Evolutionary conservation across 2,329 filamentous ascomycete genomes (phyloP).

Genomic region (Harringtonia lauricola): DNA sequence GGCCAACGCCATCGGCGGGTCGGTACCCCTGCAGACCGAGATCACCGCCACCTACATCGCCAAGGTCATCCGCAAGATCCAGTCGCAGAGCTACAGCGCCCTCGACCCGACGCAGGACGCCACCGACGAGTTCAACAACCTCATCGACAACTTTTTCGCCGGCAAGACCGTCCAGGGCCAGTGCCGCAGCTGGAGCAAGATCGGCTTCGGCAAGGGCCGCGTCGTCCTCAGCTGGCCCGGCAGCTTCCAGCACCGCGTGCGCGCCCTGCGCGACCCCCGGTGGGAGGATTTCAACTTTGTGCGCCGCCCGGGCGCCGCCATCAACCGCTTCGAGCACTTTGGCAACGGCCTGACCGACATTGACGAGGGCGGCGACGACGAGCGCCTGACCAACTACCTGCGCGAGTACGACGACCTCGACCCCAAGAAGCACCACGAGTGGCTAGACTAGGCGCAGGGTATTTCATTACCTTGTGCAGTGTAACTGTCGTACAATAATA

Average conservation of each 20-base stretch:
- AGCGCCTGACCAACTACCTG: constrained; percentile 29
- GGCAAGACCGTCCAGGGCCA: constrained; percentile 18
- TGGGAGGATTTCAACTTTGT: constrained; percentile 23
- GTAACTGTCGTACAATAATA: no score
- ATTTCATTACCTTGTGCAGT: no score
- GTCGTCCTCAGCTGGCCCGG: constrained; percentile 17
- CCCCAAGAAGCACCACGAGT: constrained; percentile 52
- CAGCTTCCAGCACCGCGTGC: constrained; percentile 14
- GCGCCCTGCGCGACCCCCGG: constrained; percentile 16
- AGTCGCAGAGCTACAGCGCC: constrained; percentile 33
- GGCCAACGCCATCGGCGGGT: constrained; percentile 8
- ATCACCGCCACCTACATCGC: constrained; percentile 27
- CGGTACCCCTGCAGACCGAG: constrained; percentile 10
- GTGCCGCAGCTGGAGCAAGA: constrained; percentile 20
- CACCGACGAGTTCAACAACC: constrained; percentile 17
- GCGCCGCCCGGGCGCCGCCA: constrained; percentile 32
- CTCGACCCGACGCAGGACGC: constrained; percentile 9
- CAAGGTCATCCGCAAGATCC: constrained; percentile 35
- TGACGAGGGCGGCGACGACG: constrained; percentile 25
- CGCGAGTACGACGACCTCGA: constrained; percentile 36
- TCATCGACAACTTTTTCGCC: constrained; percentile 18
- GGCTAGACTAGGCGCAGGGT: no score
- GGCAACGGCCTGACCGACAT: constrained; percentile 30
- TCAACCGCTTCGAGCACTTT: constrained; percentile 33
- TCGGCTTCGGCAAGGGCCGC: constrained; percentile 16